Base-by-base conservation (phyloP, 2,329 filamentous ascomycete species). In the Neonectria hederae region DNA sequence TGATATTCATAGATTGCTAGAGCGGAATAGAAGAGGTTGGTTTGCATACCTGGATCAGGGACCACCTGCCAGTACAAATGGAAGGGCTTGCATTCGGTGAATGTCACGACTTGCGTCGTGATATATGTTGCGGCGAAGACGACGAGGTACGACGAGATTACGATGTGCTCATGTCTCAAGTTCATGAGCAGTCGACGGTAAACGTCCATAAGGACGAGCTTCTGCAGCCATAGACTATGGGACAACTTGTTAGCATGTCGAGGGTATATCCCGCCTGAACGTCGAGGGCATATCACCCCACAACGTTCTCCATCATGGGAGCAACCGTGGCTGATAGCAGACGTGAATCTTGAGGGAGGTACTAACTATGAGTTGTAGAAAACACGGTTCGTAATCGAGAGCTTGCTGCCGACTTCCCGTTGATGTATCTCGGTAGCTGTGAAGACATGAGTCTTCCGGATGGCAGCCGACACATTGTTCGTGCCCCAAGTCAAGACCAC, bases 141-240 rank as follows among this genome's bases (percentile, higher is more conserved):
- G 10, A 51, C 21, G 8, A 69, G 59, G 19, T 63, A 70, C 3
- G 67, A 66, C 4, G 51, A 55, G 19, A 70, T 67, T 2, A 67
- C 43, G 3, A 51, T 11, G n/a, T 60, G 54, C 30, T 70, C 59
- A 21, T 49, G 60, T 22, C 30, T 52, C 28, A 70, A 3, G 43
- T 68, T 66, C 8, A 69, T 52, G 0, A 70, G 51, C 7, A 70
- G 28, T 30, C 68, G 59, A 9, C 68, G 67, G 30, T 70, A 70
- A 0, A 70, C 65, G 14, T 70, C 68, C 1, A 70, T 32, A 5
- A 70, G 53, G 10, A 70, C 68, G 1, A 70, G 54, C 24, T 70
- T 70, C 26, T 70, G 68, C 14, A 70, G 43, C 68, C 68, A 70
- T n/a, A 70, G 65, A 28, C 68, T 70, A n/a, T 38, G 9, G 9